These are phyloP conservation scores for Ceratopteris richardii DNA, from an alignment of 75 land plant species.

Conservation along the genomic window DNA sequence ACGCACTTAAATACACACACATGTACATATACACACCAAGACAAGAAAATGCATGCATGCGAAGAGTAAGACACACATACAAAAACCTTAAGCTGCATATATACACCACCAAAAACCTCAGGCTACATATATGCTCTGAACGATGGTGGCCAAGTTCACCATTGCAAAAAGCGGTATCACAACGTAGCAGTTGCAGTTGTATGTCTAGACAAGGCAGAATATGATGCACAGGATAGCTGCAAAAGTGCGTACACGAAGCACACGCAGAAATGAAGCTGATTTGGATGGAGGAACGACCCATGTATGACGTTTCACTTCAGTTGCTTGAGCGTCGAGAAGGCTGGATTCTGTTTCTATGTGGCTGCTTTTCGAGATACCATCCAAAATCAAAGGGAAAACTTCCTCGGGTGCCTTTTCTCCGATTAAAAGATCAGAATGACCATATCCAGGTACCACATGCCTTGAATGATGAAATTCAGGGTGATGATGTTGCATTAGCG, in stretches of 20 bases:
- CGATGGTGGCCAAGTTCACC: too few species aligned
- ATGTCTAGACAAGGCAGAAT: neutral
- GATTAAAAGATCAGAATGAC: conserved; percentile 44
- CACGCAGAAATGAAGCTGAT: neutral
- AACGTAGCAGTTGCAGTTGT: too few species aligned
- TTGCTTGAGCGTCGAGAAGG: neutral
- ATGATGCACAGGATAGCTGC: neutral
- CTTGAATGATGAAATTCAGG: conserved; percentile 30
- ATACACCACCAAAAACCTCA: too few species aligned
- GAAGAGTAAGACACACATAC: too few species aligned
- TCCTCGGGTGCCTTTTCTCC: conserved; percentile 30
- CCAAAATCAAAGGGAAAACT: conserved; percentile 40
- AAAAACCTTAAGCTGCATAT: too few species aligned
- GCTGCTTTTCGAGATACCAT: neutral
- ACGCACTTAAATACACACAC: too few species aligned
- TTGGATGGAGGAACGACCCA: neutral
- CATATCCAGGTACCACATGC: conserved; percentile 38
- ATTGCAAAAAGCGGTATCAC: too few species aligned
- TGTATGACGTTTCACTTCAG: neutral
- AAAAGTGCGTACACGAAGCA: neutral
- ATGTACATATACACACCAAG: too few species aligned
- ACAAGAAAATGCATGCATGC: too few species aligned
- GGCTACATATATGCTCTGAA: too few species aligned
- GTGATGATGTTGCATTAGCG: conserved; percentile 43
- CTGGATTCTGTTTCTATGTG: neutral